Evolutionary conservation across 192 early-diverging fungal species (phyloP).

Genomic region (Gigaspora rosea): DNA sequence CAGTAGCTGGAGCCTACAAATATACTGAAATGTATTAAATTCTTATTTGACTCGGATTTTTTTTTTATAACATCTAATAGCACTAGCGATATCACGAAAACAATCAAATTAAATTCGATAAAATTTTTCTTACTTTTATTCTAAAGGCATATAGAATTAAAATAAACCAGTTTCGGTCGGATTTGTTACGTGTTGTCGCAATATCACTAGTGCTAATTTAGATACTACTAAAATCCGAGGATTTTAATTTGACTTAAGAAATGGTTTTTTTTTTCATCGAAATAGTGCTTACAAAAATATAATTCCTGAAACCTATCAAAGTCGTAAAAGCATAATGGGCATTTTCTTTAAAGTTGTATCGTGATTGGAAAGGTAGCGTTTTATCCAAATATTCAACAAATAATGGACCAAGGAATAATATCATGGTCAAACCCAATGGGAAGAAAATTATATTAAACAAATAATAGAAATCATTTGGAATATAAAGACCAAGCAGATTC

Average conservation of each 20-base stretch:
- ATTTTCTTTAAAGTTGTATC: conserved; percentile 36
- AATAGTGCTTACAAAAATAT: conserved; percentile 45
- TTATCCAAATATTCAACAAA: conserved; percentile 42
- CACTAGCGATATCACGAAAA: too few species aligned
- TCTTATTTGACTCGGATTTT: too few species aligned
- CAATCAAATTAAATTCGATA: too few species aligned
- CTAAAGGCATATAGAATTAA: too few species aligned
- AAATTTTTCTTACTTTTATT: too few species aligned
- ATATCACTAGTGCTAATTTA: too few species aligned
- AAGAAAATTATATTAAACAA: conserved; percentile 29
- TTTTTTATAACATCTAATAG: too few species aligned
- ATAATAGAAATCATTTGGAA: conserved; percentile 31
- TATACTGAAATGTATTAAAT: not conserved
- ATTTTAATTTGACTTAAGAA: too few species aligned
- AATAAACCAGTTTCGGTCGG: too few species aligned
- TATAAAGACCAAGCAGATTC: conserved; percentile 39
- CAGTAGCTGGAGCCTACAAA: conserved; percentile 65
- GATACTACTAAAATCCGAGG: too few species aligned
- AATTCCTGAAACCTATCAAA: conserved; percentile 46
- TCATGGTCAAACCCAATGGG: conserved; percentile 46
- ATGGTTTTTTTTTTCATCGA: not conserved
- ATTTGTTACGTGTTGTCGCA: too few species aligned
- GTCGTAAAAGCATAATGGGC: conserved; percentile 32
- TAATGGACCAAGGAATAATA: conserved; percentile 64
- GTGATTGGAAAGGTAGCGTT: conserved; percentile 46